These are phyloP conservation scores for Neurospora intermedia DNA, from an alignment of 495 filamentous ascomycete genomes.

Conservation along the genomic window DNA sequence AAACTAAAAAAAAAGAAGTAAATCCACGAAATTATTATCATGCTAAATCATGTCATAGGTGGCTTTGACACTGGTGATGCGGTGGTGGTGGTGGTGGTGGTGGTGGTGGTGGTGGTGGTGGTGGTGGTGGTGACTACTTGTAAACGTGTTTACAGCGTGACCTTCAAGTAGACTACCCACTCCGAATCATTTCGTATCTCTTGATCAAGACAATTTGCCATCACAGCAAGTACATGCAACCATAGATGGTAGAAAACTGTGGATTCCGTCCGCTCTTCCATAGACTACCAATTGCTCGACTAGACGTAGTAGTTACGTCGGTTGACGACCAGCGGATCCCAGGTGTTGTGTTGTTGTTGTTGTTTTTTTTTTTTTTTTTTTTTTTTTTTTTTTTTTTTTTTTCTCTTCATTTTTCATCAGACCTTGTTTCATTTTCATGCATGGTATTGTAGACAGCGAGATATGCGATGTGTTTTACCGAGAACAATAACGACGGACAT, in stretches of 20 bases:
- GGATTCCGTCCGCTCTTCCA: constrained; percentile 42
- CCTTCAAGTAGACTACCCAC: not conserved
- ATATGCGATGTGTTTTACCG: not conserved
- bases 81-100: not conserved
- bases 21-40: not conserved
- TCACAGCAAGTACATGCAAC: not conserved
- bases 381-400: no score
- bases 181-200: not conserved
- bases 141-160: not conserved
- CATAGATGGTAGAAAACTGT: constrained; percentile 21
- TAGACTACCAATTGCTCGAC: constrained; percentile 16
- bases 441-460: not conserved
- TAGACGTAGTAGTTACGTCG: no score
- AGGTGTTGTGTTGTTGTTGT: no score
- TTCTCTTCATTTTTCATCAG: no score
- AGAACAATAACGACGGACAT: not conserved
- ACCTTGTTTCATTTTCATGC: no score
- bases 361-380: no score
- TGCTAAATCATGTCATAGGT: not conserved
- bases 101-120: not conserved
- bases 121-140: not conserved
- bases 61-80: not conserved
- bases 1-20: not conserved
- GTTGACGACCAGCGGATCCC: no score
- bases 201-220: not conserved